Evolutionary conservation across 139 green algal genomes (phyloP).

Genomic region (Chlamydomonas eustigma): DNA sequence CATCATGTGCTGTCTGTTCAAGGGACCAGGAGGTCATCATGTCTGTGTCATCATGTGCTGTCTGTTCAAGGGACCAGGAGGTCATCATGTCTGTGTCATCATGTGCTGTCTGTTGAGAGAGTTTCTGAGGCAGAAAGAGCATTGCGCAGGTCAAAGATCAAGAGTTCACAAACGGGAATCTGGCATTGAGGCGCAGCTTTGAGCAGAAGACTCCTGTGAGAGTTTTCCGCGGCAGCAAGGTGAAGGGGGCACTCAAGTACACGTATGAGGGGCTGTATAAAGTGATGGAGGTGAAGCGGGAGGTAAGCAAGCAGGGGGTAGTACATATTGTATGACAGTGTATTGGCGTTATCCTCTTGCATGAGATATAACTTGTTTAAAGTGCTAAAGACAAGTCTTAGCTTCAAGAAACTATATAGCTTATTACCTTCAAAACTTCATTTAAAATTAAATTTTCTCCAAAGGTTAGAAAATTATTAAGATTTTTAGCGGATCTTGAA

Average conservation of each 20-base stretch:
- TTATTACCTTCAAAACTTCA: too few species aligned
- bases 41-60: background rate
- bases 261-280: constrained; percentile 64
- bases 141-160: constrained; percentile 1
- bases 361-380: too few species aligned
- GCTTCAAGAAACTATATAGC: too few species aligned
- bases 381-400: too few species aligned
- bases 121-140: background rate
- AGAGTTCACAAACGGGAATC: constrained; percentile 27
- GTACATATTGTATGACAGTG: too few species aligned
- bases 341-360: too few species aligned
- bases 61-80: background rate
- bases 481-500: too few species aligned
- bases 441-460: too few species aligned
- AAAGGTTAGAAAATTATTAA: too few species aligned
- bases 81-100: background rate
- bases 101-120: background rate
- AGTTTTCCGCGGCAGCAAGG: constrained; percentile 30
- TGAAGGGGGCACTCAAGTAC: constrained; percentile 15
- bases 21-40: background rate
- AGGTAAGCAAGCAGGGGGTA: too few species aligned
- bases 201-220: constrained; percentile 43
- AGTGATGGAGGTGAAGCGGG: constrained; percentile 28
- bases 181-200: constrained; percentile 25
- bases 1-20: background rate